These are phyloP conservation scores for Osmanthus fragrans DNA, from an alignment of 257 asterid species.

Conservation along the genomic window DNA sequence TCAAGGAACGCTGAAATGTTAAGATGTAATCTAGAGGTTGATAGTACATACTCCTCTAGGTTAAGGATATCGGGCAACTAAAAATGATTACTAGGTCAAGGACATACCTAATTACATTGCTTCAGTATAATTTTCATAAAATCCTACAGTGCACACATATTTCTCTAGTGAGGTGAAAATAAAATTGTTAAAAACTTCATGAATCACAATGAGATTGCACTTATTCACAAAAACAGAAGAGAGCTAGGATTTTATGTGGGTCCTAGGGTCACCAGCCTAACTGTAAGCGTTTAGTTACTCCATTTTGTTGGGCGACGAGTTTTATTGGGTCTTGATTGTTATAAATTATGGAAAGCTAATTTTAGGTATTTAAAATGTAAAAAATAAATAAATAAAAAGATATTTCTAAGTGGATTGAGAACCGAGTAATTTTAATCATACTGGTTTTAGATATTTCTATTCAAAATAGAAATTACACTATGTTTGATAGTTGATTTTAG, in stretches of 20 bases:
- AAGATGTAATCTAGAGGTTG: neutral
- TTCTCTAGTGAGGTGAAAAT: neutral
- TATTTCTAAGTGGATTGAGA: neutral
- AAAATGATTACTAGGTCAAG: neutral
- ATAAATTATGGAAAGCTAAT: neutral
- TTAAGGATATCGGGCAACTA: neutral
- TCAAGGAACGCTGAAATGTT: neutral
- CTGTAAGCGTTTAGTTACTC: neutral
- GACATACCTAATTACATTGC: neutral
- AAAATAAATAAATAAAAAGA: too few relatives aligned
- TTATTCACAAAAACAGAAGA: neutral
- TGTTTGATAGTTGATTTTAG: too few relatives aligned
- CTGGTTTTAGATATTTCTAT: too few relatives aligned
- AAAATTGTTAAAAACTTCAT: neutral
- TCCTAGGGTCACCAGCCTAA: neutral
- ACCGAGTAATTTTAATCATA: neutral
- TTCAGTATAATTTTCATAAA: neutral
- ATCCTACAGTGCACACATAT: neutral
- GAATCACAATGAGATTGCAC: constrained; percentile 1
- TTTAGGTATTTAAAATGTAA: neutral
- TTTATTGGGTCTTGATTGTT: neutral
- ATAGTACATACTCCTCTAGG: neutral
- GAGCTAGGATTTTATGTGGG: neutral
- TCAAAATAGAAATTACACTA: too few relatives aligned
- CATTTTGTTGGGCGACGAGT: neutral